Base-by-base conservation (phyloP, 768 basidiomycete species). In the Royoungia palumana region DNA sequence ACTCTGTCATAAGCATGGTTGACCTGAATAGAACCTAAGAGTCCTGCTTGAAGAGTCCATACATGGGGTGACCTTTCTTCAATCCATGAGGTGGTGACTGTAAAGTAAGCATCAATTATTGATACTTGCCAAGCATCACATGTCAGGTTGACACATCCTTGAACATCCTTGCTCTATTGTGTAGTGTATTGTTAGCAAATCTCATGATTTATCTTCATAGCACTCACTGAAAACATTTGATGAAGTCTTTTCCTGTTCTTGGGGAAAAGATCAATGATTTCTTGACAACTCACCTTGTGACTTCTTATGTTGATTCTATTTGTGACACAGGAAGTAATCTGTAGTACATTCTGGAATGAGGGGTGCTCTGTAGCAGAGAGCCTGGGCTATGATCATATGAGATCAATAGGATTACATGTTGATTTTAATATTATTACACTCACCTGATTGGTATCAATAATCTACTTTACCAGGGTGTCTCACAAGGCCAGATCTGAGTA, bases 1-100 rank as follows among this genome's bases (percentile, higher is more conserved):
- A 35, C 38, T 0, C 74, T 73, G 49, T 66, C 62, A 49, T 76
- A 73, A 3, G 70, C 54, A 21, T 57, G 62, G 49, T 75, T 75
- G 25, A 76, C 46, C 19, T 53, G 59, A 6, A 60, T 57, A 35
- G 21, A 37, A 4, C 36, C 19, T 2, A 37, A 13, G 8, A 37
- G 19, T 2, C 36, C 36, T 8, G 13, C 8, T 37, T 37, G 36
- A 37, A 37, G 36, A 8, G 11, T 37, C 36, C 19, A 37, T 37
- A 20, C 36, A 17, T 13, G 17, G 20, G n/a, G 36, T 35, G 12
- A 19, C 0, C 12, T 9, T 35, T 44, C 43, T 35, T 44, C 43
- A 35, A 44, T 44, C 43, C 36, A 37, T 21, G 36, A 37, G 8
- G 36, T 17, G 2, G 35, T 49, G 2, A 49, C 42, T 0, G 42